phyloP scores from a whole-genome alignment of 495 filamentous ascomycete species.

The Massariosphaeria phaeospora region DNA sequence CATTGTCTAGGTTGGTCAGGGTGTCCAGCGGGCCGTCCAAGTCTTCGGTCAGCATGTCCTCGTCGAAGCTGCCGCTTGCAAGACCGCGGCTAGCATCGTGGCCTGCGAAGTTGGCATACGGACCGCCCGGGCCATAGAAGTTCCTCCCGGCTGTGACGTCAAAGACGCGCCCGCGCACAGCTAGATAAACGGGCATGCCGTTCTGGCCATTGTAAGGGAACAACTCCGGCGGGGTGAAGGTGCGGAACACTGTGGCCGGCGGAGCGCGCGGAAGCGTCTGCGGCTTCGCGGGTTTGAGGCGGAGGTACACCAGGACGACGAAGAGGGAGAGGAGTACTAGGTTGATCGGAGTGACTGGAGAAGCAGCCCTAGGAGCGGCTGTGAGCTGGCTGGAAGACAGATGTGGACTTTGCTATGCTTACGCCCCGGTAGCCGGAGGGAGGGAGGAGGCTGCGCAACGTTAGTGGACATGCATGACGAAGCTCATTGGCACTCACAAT shows the following conservation, averaged over 20 bases:
- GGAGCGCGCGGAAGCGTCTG: slow-evolving; percentile 62
- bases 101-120: slow-evolving; percentile 91
- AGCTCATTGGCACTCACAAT: slow-evolving; percentile 30
- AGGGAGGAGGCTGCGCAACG: slow-evolving; percentile 11
- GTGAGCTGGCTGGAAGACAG: slow-evolving; percentile 44
- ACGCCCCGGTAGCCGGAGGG: slow-evolving; percentile 30
- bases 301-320: slow-evolving; percentile 28
- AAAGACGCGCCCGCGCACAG: slow-evolving; percentile 79
- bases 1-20: slow-evolving; percentile 64
- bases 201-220: slow-evolving; percentile 81
- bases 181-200: slow-evolving; percentile 71
- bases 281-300: slow-evolving; percentile 36
- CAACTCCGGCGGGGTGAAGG: slow-evolving; percentile 81
- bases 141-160: slow-evolving; percentile 79
- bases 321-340: slow-evolving; percentile 14
- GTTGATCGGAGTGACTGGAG: slow-evolving; percentile 33
- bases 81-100: slow-evolving; percentile 89
- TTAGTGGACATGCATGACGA: not conserved
- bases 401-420: slow-evolving; percentile 29
- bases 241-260: slow-evolving; percentile 76
- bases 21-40: slow-evolving; percentile 80
- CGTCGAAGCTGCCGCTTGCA: slow-evolving; percentile 89
- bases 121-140: slow-evolving; percentile 91
- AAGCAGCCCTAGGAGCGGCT: slow-evolving; percentile 33
- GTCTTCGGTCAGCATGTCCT: slow-evolving; percentile 93